Conservation (phyloP, 163 green algal species). For the Chlorella variabilis region DNA sequence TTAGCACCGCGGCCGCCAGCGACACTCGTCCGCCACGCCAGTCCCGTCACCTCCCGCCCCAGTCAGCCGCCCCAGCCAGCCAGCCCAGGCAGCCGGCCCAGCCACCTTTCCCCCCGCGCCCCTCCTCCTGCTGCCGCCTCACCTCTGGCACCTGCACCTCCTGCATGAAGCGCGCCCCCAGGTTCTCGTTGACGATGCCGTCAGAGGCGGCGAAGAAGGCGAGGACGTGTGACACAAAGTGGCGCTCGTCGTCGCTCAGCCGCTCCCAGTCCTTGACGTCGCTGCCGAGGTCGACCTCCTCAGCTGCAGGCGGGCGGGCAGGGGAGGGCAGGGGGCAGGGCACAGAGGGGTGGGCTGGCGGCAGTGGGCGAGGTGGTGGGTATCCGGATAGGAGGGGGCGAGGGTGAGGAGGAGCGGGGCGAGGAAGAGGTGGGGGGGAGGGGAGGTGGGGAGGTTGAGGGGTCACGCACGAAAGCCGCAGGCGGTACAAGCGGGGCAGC, state of each 20-base stretch:
- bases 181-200: constrained; percentile 95
- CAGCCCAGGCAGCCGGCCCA: too few relatives aligned
- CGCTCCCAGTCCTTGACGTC: constrained; percentile 88
- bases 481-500: too few relatives aligned
- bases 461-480: too few relatives aligned
- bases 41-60: too few relatives aligned
- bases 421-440: not conserved
- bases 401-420: not conserved
- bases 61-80: too few relatives aligned
- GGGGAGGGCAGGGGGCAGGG: not conserved
- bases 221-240: constrained; percentile 91
- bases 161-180: constrained; percentile 88
- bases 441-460: not conserved
- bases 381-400: too few relatives aligned
- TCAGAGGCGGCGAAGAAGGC: constrained; percentile 94
- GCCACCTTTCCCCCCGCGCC: too few relatives aligned
- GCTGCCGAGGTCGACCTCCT: constrained; percentile 88
- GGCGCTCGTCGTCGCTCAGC: constrained; percentile 85
- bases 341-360: too few relatives aligned
- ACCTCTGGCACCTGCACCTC: constrained; percentile 86
- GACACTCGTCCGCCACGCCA: too few relatives aligned
- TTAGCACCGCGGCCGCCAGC: too few relatives aligned
- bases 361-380: too few relatives aligned
- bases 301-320: constrained; percentile 52
- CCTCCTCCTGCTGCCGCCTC: too few relatives aligned